These are phyloP conservation scores for Biscogniauxia marginata DNA, from an alignment of 2,329 filamentous ascomycete species.

Conservation along the genomic window DNA sequence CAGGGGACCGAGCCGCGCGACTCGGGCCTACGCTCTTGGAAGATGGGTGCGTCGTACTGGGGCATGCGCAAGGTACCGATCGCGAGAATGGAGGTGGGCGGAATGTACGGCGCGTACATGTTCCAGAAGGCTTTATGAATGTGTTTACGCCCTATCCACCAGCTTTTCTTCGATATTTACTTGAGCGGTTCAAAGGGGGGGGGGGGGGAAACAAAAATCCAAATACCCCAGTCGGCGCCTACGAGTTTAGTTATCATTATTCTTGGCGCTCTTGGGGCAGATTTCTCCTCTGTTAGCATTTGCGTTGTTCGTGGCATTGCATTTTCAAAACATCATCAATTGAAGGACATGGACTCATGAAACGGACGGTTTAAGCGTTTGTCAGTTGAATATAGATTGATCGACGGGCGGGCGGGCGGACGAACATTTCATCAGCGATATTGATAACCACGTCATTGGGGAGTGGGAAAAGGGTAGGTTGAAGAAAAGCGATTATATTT, in stretches of 20 bases:
- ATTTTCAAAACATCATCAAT: too few relatives aligned
- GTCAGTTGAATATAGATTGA: background rate
- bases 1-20: slow-evolving; percentile 44
- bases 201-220: background rate
- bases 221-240: background rate
- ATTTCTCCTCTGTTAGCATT: background rate
- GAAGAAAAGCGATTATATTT: too few relatives aligned
- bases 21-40: slow-evolving; percentile 67
- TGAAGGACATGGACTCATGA: background rate
- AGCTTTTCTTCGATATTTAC: background rate
- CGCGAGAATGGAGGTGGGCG: slow-evolving; percentile 85
- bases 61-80: slow-evolving; percentile 92
- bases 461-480: background rate
- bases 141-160: background rate
- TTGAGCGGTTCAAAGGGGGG: background rate
- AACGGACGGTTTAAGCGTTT: background rate
- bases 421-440: background rate
- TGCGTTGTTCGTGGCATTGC: too few relatives aligned
- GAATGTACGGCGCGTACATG: slow-evolving; percentile 80
- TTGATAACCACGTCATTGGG: background rate
- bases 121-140: slow-evolving; percentile 57
- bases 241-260: background rate
- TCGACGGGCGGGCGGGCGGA: background rate
- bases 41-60: slow-evolving; percentile 83
- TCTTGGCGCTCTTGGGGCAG: background rate